Evolutionary conservation across 768 basidiomycete species (phyloP), one percentile per base, ranked within the genome.

Genomic region (Naganishia randhawae): DNA sequence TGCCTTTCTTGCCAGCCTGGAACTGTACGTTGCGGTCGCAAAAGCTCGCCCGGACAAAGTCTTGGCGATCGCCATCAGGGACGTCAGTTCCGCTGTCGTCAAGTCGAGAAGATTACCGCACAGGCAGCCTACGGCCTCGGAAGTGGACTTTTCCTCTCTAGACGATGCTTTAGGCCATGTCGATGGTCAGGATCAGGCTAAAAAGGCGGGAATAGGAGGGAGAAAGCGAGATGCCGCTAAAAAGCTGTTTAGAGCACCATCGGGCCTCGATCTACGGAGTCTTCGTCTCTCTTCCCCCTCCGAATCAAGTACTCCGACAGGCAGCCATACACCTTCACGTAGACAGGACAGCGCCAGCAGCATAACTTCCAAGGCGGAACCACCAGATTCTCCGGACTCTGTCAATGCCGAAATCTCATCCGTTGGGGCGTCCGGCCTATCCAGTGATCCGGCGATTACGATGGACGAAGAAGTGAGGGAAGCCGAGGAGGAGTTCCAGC

Each of bases 21-120:
- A 98, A 78, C 83, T 98, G 1, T 98, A 97, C 77, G 83, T 88
- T 16, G 83, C 86, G 3, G 76, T 95, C 19, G 92, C 95, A 0
- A 78, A 81, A 19, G 87, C 90, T 66, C 82, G 86, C 50, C 78
- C 78, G 0, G 71, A 81, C 4, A 89, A 90, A 74, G 84, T 98
- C 41, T 80, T 88, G 4, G 91, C 83, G 3, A 85, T 97, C 39
- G 91, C 91, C 80, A 86, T 98, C 50, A 85, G 95, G 25, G 90
- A 95, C 73, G 89, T 88, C 16, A 81, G 81, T 31, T 80, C 80
- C 39, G 64, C 66, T 42, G 57, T 71, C 19, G 71, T 69, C 19
- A 68, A 67, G 13, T 9, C 27, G 31, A 39, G 13, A 8, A 64
- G 19, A n/a, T 19, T 45, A 1, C 45, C 19, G 13, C 25, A 37